A percentile compares a stretch with the other conserved stretches of the same genome.
phyloP scores from a whole-genome alignment of 2,329 filamentous ascomycete species.

The Aspergillus jensenii region DNA sequence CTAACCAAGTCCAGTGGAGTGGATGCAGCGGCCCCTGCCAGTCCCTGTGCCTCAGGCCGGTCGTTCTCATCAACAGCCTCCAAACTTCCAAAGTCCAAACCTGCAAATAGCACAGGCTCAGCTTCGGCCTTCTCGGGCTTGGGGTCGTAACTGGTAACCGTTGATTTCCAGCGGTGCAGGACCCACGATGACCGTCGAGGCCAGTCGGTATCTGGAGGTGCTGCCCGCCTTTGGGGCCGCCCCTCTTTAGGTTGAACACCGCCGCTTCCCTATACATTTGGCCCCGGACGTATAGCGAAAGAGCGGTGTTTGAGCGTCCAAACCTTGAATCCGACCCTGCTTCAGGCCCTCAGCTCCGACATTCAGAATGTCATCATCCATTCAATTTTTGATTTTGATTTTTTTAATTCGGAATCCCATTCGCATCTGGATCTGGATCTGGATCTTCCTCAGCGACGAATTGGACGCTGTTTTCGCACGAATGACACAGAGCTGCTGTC shows the following conservation, averaged over 20 bases:
- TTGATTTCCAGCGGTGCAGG: not conserved
- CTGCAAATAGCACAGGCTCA: no score
- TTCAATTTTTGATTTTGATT: not conserved
- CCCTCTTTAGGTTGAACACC: not conserved
- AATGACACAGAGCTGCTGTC: not conserved
- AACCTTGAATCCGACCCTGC: not conserved
- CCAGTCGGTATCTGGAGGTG: no score
- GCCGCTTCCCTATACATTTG: constrained; percentile 2
- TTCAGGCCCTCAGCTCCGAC: constrained; percentile 2
- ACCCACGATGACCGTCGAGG: not conserved
- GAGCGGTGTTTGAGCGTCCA: not conserved
- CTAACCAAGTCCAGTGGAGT: not conserved
- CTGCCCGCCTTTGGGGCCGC: no score
- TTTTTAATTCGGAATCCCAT: not conserved
- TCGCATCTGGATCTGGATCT: not conserved
- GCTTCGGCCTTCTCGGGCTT: no score
- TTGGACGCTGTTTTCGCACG: not conserved
- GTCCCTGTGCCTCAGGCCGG: no score
- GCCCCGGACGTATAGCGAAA: not conserved
- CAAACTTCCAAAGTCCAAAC: no score
- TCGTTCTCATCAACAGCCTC: not conserved
- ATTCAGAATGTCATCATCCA: not conserved
- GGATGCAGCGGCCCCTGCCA: not conserved
- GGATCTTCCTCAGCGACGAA: not conserved
- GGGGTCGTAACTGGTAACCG: no score